Base-by-base conservation (phyloP, 2,329 filamentous ascomycete genomes). In the Aspergillus novoparasiticus region DNA sequence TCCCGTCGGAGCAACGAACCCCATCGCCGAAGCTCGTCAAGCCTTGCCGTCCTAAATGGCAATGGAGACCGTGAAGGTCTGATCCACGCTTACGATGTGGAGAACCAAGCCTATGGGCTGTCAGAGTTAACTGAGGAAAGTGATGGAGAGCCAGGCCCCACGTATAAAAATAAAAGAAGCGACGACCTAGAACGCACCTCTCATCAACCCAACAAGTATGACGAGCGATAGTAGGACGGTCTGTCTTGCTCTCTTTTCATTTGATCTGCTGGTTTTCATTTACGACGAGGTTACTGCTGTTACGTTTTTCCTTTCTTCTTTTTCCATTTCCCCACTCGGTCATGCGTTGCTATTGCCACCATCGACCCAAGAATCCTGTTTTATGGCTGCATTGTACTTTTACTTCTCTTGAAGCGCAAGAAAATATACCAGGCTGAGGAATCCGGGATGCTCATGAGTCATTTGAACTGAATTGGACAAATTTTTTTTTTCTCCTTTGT, bases 81-180 rank as follows among this genome's bases (percentile, higher is more conserved):
- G 28, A 97, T 98, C 77, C 90, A 90, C 65, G 90, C 89, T 12
- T 97, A 97, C 72, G 94, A 98, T 71, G 88, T 95, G 64, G 94
- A 97, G 75, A 88, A 91, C 51, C 85, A 85, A 48, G 87, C 86
- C 6, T 92, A 96, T 66, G 91, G 91, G 46, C 83, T 98, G 54
- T 87, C 87, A 16, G 92, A 97, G 70, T 81, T 97, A 45, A 85
- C 90, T 2, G 91, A 94, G 68, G 91, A 95, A 66, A 90, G 86
- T 68, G 90, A 92, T 34, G 89, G 75, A 10, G 76, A 73, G 61
- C 75, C 75, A 14, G 76, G 76, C n/a, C 75, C 76, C 60, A 78
- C 74, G 1, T 73, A 71, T 58, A 70, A 75, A 60, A 68, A 71
- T 59, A 70, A 75, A 60, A 68, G 61, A 43, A 73, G 69, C 48